These are phyloP conservation scores for Dillenia turbinata DNA, from an alignment of 164 flowering plant genomes.

Conservation along the genomic window DNA sequence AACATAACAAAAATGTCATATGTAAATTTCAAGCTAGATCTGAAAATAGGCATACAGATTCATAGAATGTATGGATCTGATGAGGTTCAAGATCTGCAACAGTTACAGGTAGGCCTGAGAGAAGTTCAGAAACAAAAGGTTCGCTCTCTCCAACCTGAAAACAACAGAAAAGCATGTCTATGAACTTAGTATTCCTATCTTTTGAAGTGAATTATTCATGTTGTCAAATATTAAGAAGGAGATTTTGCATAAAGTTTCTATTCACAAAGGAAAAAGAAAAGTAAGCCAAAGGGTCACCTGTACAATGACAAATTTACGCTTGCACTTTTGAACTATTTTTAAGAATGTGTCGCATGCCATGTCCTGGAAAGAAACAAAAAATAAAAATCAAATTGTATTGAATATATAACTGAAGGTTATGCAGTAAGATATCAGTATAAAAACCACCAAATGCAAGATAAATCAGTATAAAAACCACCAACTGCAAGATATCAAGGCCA, in stretches of 20 bases:
- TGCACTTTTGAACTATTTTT: constrained; percentile 99
- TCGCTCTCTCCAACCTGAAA: constrained; percentile 92
- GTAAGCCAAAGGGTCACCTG: constrained; percentile 47
- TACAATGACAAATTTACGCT: constrained; percentile 86
- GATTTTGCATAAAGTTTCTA: too few relatives aligned
- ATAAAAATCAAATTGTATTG: neutral
- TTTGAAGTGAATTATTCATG: too few relatives aligned
- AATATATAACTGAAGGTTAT: neutral
- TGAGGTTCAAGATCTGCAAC: constrained; percentile 94
- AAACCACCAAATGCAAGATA: too few relatives aligned
- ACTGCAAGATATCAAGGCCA: too few relatives aligned
- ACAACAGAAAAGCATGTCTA: neutral
- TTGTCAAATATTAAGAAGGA: too few relatives aligned
- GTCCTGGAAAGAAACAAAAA: constrained; percentile 53
- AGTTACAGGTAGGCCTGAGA: constrained; percentile 75
- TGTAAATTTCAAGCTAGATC: neutral
- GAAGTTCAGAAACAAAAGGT: constrained; percentile 96
- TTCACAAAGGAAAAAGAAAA: neutral
- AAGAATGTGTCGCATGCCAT: constrained; percentile 99
- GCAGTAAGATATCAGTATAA: too few relatives aligned
- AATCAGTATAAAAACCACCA: too few relatives aligned
- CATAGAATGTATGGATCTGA: constrained; percentile 96
- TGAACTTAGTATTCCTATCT: too few relatives aligned
- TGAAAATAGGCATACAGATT: constrained; percentile 61
- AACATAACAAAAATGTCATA: neutral